Base-by-base conservation (phyloP, 2,329 filamentous ascomycete genomes). In the Leptodontidium sp. region DNA sequence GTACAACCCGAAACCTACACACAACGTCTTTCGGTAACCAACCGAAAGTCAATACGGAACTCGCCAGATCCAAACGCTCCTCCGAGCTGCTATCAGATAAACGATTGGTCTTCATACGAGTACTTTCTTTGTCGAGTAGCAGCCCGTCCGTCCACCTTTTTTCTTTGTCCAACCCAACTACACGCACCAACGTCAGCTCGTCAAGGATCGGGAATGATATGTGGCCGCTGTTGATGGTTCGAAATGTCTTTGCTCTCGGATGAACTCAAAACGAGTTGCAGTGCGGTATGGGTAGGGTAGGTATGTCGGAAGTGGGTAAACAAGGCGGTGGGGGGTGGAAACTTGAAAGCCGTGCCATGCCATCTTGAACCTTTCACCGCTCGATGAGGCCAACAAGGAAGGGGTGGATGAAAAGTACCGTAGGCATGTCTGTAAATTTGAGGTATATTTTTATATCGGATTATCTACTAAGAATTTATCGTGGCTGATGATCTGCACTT, bases 11-110 rank as follows among this genome's bases (percentile, higher is more conserved):
- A 38, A n/a, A 43, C 35, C 12, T 38, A n/a, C 4, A 43, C 55
- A 45, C 55, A 43, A 59, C 35, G 8, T 15, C n/a, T 35, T 12
- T 61, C 58, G 58, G 40, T 61, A 61, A n/a, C 58, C 58, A 61
- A 61, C 26, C 58, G 58, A 59, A 59, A 24, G 55, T 59, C 35
- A 59, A 59, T 43, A 59, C 38, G 21, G 21, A 21, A 21, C 21
- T 59, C 55, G 35, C 35, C n/a, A 38, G 55, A 38, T 21, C 35
- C 32, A 49, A 49, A 8, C 11, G n/a, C 43, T 47, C 21, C 47
- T 24, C 38, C 58, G 38, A 61, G 21, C 40, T 21, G 21, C 21
- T 21, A 35, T 47, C 21, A 45, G 24, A 47, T 47, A 45, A 26
- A 21, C 26, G 58, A 61, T 61, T 61, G 58, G 58, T 45, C 21